Evolutionary conservation across 768 basidiomycete species (phyloP).

Genomic region (Collybia mongolica): DNA sequence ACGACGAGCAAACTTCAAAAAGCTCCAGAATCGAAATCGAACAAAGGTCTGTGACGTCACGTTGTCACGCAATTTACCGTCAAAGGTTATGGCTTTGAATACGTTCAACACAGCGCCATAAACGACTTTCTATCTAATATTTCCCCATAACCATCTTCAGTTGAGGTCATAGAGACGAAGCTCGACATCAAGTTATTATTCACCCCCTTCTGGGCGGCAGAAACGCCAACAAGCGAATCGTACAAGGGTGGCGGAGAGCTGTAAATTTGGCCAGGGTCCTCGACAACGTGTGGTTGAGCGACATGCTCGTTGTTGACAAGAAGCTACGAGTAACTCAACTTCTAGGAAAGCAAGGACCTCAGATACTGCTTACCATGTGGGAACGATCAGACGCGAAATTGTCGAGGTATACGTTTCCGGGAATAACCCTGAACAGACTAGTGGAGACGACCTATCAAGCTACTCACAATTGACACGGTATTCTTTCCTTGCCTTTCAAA

Average conservation of each 20-base stretch:
- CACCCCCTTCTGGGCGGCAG: slow-evolving; percentile 35
- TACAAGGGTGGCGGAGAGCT: slow-evolving; percentile 47
- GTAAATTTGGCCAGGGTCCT: slow-evolving; percentile 25
- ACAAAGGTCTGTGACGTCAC: slow-evolving; percentile 11
- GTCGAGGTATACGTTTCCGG: slow-evolving; percentile 47
- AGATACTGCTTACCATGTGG: slow-evolving; percentile 56
- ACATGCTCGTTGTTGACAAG: neutral
- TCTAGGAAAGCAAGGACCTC: too few relatives aligned
- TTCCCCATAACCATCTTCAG: slow-evolving; percentile 34
- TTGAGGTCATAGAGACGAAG: slow-evolving; percentile 50
- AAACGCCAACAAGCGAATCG: slow-evolving; percentile 44
- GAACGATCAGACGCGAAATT: slow-evolving; percentile 74
- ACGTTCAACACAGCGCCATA: neutral
- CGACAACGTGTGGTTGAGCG: neutral
- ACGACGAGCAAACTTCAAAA: slow-evolving; percentile 4
- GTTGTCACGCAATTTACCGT: slow-evolving; percentile 13
- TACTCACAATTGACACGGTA: neutral
- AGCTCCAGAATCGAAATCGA: slow-evolving; percentile 5
- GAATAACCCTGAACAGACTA: slow-evolving; percentile 64
- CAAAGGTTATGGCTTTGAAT: neutral
- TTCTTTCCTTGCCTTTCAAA: slow-evolving; percentile 45
- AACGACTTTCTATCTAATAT: slow-evolving; percentile 31
- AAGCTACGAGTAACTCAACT: slow-evolving; percentile 4
- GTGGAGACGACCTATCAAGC: neutral
- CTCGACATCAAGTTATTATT: slow-evolving; percentile 56